Evolutionary conservation across 306 rosid species (phyloP).

Genomic region (Lathyrus tuberosus): DNA sequence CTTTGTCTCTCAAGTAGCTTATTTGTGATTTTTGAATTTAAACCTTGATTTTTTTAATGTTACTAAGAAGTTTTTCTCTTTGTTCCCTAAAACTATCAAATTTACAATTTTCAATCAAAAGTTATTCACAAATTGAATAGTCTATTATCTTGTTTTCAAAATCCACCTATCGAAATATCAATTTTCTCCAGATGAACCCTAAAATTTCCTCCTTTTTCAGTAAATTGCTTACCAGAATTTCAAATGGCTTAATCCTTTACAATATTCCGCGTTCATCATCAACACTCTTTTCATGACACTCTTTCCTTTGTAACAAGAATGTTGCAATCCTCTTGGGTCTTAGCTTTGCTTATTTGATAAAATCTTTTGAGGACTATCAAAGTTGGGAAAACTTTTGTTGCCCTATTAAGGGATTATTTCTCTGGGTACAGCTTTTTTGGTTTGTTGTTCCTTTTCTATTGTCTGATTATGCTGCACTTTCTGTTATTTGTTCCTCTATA

Average conservation of each 20-base stretch:
- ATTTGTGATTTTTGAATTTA: neutral
- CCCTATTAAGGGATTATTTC: neutral
- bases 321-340: neutral
- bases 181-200: neutral
- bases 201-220: neutral
- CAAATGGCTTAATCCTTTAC: neutral
- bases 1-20: neutral
- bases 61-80: neutral
- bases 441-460: neutral
- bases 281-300: neutral
- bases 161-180: neutral
- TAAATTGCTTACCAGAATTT: neutral
- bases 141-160: neutral
- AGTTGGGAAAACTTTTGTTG: neutral
- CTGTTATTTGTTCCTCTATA: neutral
- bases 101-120: neutral
- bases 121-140: neutral
- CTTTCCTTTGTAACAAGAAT: neutral
- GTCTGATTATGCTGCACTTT: neutral
- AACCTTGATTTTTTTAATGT: neutral
- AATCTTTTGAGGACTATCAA: neutral
- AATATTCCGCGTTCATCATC: neutral
- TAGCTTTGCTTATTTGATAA: neutral
- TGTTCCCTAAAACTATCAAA: neutral
- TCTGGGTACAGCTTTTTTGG: neutral